A percentile compares a stretch with the other conserved stretches of the same genome.
Evolutionary conservation across 2,329 filamentous ascomycete species (phyloP).

Genomic region (Stenocarpella maydis): DNA sequence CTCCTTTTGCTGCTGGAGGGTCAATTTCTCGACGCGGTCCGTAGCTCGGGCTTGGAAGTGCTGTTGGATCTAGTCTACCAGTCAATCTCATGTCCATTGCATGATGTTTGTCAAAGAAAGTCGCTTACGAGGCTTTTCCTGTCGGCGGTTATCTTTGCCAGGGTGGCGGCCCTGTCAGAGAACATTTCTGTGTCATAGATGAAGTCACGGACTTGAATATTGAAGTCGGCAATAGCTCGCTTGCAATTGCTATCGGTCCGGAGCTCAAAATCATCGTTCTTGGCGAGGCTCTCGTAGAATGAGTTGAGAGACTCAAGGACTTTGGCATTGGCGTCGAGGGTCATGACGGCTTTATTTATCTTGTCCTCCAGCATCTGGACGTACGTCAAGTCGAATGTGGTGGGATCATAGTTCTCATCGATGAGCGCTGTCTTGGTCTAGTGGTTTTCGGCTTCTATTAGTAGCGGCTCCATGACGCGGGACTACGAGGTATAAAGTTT

Average conservation of each 20-base stretch:
- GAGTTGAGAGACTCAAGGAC: slow-evolving; percentile 44
- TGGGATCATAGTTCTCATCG: slow-evolving; percentile 32
- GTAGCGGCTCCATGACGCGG: background rate
- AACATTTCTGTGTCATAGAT: slow-evolving; percentile 36
- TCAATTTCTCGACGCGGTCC: background rate
- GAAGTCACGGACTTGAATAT: slow-evolving; percentile 45
- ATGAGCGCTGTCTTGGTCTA: slow-evolving; percentile 39
- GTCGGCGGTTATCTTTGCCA: slow-evolving; percentile 36
- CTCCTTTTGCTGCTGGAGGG: slow-evolving; percentile 30
- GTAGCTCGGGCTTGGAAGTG: background rate
- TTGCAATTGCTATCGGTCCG: slow-evolving; percentile 31
- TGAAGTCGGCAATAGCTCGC: slow-evolving; percentile 41
- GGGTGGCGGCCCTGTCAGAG: background rate
- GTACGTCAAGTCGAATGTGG: slow-evolving; percentile 42
- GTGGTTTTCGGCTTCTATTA: background rate
- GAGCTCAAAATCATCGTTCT: slow-evolving; percentile 40
- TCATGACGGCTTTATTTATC: slow-evolving; percentile 46
- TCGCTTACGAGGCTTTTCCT: slow-evolving; percentile 46
- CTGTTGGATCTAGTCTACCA: background rate
- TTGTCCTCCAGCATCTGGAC: slow-evolving; percentile 50
- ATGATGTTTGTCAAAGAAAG: too few species aligned
- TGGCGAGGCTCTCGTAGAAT: slow-evolving; percentile 42
- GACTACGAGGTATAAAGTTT: background rate
- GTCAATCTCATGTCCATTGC: too few species aligned
- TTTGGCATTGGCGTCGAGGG: slow-evolving; percentile 49